Conservation (phyloP, 768 basidiomycete species). For the Serpula lacrymans region DNA sequence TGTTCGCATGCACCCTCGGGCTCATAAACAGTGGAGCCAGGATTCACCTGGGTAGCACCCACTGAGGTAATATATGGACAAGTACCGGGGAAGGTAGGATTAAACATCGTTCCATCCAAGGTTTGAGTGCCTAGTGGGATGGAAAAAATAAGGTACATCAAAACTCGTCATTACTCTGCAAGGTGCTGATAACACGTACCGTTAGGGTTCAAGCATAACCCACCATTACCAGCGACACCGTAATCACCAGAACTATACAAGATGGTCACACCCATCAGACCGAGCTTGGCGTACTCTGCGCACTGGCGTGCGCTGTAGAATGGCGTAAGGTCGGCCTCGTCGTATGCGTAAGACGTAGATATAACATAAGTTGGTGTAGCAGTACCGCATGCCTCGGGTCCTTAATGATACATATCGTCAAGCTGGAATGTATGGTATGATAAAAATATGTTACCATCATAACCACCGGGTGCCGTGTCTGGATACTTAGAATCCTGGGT, state of each 20-base stretch:
- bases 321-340: constrained; percentile 33
- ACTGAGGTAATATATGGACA: constrained; percentile 41
- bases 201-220: constrained; percentile 27
- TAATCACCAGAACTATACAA: constrained; percentile 43
- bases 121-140: constrained; percentile 22
- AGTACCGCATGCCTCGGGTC: constrained; percentile 36
- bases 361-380: constrained; percentile 33
- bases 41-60: constrained; percentile 36
- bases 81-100: constrained; percentile 39
- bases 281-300: constrained; percentile 44
- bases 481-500: constrained; percentile 24
- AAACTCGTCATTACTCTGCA: neutral
- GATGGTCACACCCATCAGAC: constrained; percentile 38
- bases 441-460: constrained; percentile 11
- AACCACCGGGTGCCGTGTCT: constrained; percentile 19
- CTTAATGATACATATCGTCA: too few relatives aligned
- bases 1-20: constrained; percentile 36
- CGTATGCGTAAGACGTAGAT: constrained; percentile 37
- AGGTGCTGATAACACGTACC: constrained; percentile 12
- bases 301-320: constrained; percentile 40
- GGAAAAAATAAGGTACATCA: neutral
- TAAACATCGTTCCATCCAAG: constrained; percentile 30
- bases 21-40: constrained; percentile 26
- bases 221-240: constrained; percentile 37
- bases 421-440: too few relatives aligned